Percentiles rank a stretch among this genome's conserved stretches.
Evolutionary conservation across 1,139 yeast species (phyloP).

Genomic region (Kodamaea sp.): DNA sequence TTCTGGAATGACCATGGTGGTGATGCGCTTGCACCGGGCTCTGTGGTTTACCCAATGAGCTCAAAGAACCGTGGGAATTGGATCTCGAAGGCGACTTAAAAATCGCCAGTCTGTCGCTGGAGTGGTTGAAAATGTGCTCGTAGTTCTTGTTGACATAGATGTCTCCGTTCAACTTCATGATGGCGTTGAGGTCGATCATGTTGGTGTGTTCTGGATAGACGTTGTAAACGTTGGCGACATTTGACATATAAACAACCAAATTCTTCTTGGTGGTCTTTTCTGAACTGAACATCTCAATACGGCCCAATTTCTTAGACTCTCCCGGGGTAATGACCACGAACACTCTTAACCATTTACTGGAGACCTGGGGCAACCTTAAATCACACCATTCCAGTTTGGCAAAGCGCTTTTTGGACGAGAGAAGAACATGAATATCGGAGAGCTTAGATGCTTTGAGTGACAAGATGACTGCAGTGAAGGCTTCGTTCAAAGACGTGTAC

Average conservation of each 20-base stretch:
- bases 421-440: constrained; percentile 54
- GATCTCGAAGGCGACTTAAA: constrained; percentile 10
- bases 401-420: constrained; percentile 47
- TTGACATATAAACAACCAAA: constrained; percentile 47
- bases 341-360: constrained; percentile 56
- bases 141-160: constrained; percentile 45
- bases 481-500: constrained; percentile 51
- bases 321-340: constrained; percentile 48
- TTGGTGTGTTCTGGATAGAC: constrained; percentile 57
- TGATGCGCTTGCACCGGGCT: constrained; percentile 3
- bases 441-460: constrained; percentile 55
- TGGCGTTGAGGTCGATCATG: constrained; percentile 54
- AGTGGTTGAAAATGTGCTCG: constrained; percentile 27
- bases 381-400: constrained; percentile 58
- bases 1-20: constrained; percentile 7
- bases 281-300: constrained; percentile 50
- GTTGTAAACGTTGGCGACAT: constrained; percentile 44
- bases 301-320: constrained; percentile 40
- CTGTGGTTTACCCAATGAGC: constrained; percentile 5
- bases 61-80: constrained; percentile 12
- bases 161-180: constrained; percentile 54
- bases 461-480: constrained; percentile 56
- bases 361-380: constrained; percentile 54
- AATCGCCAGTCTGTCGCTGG: constrained; percentile 1
- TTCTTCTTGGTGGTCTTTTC: constrained; percentile 45